Evolutionary conservation across 208 protist genomes (phyloP), one percentile per base, ranked within the genome.

Genomic region (Leishmania gerbilli): DNA sequence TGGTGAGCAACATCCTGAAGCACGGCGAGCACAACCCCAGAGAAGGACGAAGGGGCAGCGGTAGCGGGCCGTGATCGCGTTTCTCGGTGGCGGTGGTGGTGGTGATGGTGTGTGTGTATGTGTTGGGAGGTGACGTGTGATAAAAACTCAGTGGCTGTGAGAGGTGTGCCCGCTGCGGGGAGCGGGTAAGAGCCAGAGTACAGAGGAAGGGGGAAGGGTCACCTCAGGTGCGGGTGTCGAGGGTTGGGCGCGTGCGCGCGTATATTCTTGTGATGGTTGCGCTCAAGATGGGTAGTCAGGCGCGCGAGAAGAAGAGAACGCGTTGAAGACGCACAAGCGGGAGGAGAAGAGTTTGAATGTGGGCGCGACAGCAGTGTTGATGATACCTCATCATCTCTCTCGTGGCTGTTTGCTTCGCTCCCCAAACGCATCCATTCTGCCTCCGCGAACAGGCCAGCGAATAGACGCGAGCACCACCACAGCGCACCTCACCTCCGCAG

Each of bases 1-100:
- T 80, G 17, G 85, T 83, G 34, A 95, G 81, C 58, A 89, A 67
- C 79, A 77, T 79, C 42, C 6, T 81, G 53, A 53, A 74, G 31
- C 69, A 21, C 45, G 24, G 13, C n/a, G 24, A 62, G 34, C 47
- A 58, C 47, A 79, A 62, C 71, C 3, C 1, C 11, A 37, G 21
- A 55, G n/a, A 58, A 21, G 17, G 45, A 19, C 40, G 40, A 88
- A 49, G 76, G 75, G n/a, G 49, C 55, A 77, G 55, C 82, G 53
- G 74, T 3, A 21, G 67, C 17, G 15, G 58, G 27, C 58, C 11
- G n/a, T 64, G 58, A 15, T 64, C n/a, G 27, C 27, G 58, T 4
- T 64, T 27, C 55, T 24, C 55, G 55, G 55, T 58, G 55, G 55
- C 9, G 19, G 58, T 31, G 58, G 21, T 8, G 58, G 19, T 27